Evolutionary conservation across 2,329 filamentous ascomycete genomes (phyloP).

Genomic region (Truncatella angustata): DNA sequence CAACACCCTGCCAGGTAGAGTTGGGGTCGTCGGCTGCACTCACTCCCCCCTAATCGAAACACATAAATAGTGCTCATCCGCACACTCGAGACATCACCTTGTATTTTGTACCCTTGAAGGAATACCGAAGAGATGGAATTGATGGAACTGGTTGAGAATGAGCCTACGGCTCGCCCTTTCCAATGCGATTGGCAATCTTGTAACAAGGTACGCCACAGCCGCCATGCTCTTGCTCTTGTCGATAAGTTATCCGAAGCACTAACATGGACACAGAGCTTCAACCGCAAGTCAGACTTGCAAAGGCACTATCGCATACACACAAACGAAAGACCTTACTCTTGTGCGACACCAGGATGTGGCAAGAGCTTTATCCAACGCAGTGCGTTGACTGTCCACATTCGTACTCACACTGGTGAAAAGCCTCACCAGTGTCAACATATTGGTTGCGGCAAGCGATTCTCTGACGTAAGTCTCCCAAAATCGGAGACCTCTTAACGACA

Average conservation of each 20-base stretch:
- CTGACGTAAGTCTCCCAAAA: slow-evolving; percentile 54
- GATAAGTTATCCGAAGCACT: slow-evolving; percentile 14
- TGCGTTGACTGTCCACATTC: slow-evolving; percentile 67
- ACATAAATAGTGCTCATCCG: slow-evolving; percentile 30
- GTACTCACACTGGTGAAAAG: slow-evolving; percentile 71
- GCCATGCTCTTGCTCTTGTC: background rate
- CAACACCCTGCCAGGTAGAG: slow-evolving; percentile 21
- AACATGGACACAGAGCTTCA: slow-evolving; percentile 58
- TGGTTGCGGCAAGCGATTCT: slow-evolving; percentile 67
- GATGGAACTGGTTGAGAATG: slow-evolving; percentile 63
- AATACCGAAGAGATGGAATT: slow-evolving; percentile 52
- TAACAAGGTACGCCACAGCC: slow-evolving; percentile 50
- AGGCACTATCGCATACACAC: slow-evolving; percentile 71
- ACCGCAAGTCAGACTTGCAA: slow-evolving; percentile 69
- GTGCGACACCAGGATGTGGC: slow-evolving; percentile 57
- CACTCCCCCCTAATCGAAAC: slow-evolving; percentile 18
- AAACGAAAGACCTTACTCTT: slow-evolving; percentile 66
- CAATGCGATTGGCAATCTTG: slow-evolving; percentile 63
- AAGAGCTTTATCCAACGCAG: slow-evolving; percentile 73
- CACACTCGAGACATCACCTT: slow-evolving; percentile 13
- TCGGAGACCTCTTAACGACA: background rate
- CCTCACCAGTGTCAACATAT: slow-evolving; percentile 66
- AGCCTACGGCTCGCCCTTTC: slow-evolving; percentile 60
- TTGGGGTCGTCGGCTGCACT: slow-evolving; percentile 13
- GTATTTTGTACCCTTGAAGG: slow-evolving; percentile 5